Base-by-base conservation (phyloP, 176 grass and related monocot genomes). In the Cymbopogon citratus region DNA sequence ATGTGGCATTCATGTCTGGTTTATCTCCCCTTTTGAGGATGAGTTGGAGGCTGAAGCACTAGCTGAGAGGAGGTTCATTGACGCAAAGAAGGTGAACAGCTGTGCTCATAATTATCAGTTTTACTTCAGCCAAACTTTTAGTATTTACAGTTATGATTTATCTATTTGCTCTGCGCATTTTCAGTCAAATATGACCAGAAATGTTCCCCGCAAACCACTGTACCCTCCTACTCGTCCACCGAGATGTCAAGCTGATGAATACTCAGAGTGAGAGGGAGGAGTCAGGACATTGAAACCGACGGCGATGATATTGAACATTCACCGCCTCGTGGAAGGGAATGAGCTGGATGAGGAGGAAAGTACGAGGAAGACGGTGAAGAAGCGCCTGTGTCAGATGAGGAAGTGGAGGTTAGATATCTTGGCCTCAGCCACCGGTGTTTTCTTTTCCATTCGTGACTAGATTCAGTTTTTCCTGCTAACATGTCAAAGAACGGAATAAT, bases 271-370 rank as follows among this genome's bases (percentile, higher is more conserved):
- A 94, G 52, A 87, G 87, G 69, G 90, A 93, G 75, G 96, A 93
- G 66, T 95, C 92, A 33, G 96, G 95, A 62, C 95, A 99, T 80
- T 80, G 92, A 99, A 95, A 95, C 86, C 67, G 91, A 95, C n/a
- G 96, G 93, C 3, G 91, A 99, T 63, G 92, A 95, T 63, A 80
- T 93, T 81, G 91, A 93, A 54, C 66, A 86, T 52, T 99, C 87
- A 31, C 91, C 89, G 14, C n/a, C 80, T n/a, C 74, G 68, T 69
- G 77, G 87, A 82, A 87, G 90, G 86, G 96, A 85, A 93, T 31
- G 92, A 91, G 56, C 73, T 84, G 28, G 93, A 90, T 66, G 80
- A 99, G 64, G 94, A 97, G 85, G 96, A 95, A 91, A 93, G 61
- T 99, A 99, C 6, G 81, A 95, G 85, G 91, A 95, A 76, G 90